phyloP scores from a whole-genome alignment of 495 filamentous ascomycete genomes.

The Neurospora hispaniola region DNA sequence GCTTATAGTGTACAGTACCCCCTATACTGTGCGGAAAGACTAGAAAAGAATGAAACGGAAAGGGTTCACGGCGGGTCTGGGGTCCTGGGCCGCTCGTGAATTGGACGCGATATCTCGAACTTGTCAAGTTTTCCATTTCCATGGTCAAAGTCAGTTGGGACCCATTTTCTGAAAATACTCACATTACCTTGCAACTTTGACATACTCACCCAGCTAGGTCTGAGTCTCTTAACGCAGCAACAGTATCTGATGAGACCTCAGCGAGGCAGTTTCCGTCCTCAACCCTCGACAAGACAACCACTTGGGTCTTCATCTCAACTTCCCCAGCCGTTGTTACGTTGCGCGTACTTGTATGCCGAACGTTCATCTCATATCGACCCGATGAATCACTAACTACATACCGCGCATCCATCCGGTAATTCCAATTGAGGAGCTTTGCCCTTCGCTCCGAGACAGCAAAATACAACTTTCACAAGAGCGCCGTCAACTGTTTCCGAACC shows the following conservation, averaged over 20 bases:
- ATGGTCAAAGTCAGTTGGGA: background rate
- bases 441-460: background rate
- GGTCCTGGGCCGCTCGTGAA: background rate
- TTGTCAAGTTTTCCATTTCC: background rate
- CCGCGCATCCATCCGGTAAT: background rate
- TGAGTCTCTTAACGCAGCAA: background rate
- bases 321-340: background rate
- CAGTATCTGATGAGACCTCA: background rate
- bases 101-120: background rate
- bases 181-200: background rate
- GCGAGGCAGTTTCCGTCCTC: background rate
- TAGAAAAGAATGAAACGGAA: background rate
- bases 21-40: background rate
- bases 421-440: background rate
- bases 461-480: background rate
- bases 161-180: background rate
- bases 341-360: background rate
- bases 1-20: background rate
- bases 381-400: background rate
- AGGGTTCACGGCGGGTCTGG: background rate
- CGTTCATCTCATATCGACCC: background rate
- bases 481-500: background rate
- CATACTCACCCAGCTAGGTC: background rate
- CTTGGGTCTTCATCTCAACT: background rate
- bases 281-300: background rate